Evolutionary conservation across 2,329 filamentous ascomycete genomes (phyloP), one percentile per base, ranked within the genome.

Genomic region (Aspergillus melleus): DNA sequence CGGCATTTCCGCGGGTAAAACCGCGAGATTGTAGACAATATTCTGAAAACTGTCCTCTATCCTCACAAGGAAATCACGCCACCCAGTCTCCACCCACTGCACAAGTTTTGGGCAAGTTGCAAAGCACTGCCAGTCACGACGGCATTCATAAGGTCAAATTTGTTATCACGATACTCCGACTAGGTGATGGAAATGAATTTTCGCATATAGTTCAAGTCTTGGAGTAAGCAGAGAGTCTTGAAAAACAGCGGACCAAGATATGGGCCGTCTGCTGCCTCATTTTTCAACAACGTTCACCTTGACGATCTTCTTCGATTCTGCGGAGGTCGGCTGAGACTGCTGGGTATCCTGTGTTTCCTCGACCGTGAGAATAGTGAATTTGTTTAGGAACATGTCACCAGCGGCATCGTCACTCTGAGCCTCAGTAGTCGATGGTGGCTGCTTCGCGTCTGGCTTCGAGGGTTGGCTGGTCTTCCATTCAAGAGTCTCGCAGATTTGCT

Each of bases 41-140:
- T 47, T 49, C 49, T 64, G 59, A 19, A 64, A 3, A 52, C 49
- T 39, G 20, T 58, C 24, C 20, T 16, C 32, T 14, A 39, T n/a
- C 12, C n/a, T 11, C 19, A 47, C 26, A 39, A 50, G 47, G 29
- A 58, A 64, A 63, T 22, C 56, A 39, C 20, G 29, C 66, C 62
- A 65, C 58, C 65, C 62, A 44, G 42, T 56, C 44, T 56, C 61
- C 51, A 66, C 58, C 51, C 66, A 62, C 49, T 66, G 36, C 26
- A 64, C 58, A 24, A 73, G 62, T 67, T 62, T 22, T 55, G 60
- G 20, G 68, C 61, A 49, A 73, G 63, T 55, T 70, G 60, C 36
- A 72, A 62, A n/a, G 66, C 69, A 59, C 61, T 65, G 55, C 76
- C 73, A 26, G 71, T 76, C 49, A 71, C 68, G 20, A 72, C 36